Evolutionary conservation across 2,329 filamentous ascomycete genomes (phyloP).

Genomic region (Fusarium transvaalense): DNA sequence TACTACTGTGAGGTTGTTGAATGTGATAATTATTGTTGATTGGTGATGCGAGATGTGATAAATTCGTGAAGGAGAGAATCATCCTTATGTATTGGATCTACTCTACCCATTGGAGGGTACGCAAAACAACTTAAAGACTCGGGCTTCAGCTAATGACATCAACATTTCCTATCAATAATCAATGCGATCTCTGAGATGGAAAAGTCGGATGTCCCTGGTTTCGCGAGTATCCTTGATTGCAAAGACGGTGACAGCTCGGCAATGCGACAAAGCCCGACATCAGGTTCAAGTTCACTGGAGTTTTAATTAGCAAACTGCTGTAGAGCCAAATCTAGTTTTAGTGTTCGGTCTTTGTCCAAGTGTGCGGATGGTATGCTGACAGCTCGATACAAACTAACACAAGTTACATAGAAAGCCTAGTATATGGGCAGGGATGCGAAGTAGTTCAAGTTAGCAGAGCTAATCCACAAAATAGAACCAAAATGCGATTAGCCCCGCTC

Average conservation of each 20-base stretch:
- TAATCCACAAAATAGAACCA: neutral
- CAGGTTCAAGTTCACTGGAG: neutral
- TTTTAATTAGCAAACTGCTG: neutral
- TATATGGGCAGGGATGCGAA: too few species aligned
- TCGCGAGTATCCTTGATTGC: neutral
- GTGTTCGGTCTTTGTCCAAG: neutral
- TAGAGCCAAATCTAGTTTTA: neutral
- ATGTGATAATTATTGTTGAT: neutral
- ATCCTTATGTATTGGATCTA: neutral
- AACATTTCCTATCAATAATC: neutral
- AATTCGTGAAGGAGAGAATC: neutral
- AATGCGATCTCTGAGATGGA: conserved; percentile 5
- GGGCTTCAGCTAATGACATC: neutral
- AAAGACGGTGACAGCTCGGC: neutral
- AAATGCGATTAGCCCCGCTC: neutral
- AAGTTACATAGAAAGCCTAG: too few species aligned
- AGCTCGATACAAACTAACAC: too few species aligned
- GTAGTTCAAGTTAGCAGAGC: too few species aligned
- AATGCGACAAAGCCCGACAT: neutral
- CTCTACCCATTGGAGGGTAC: too few species aligned
- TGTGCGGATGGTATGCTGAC: neutral
- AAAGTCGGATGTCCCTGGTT: conserved; percentile 11
- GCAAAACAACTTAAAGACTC: fast-evolving
- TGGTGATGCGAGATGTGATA: neutral
- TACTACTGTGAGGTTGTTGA: neutral